Conservation (phyloP, 2,329 filamentous ascomycete species). For the Aspergillus awamori region DNA sequence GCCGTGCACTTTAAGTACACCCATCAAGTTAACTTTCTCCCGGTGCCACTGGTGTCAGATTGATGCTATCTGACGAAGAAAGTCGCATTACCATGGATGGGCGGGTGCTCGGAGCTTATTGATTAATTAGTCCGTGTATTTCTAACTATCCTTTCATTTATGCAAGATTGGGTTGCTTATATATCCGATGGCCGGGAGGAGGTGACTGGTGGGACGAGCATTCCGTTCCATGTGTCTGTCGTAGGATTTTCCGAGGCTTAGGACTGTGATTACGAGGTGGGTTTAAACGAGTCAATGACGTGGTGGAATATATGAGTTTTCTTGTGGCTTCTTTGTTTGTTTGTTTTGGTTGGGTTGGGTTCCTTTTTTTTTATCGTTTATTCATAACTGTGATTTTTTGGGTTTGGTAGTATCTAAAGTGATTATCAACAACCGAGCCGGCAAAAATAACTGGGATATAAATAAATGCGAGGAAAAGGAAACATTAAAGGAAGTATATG, state of each 20-base stretch:
- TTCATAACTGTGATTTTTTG: background rate
- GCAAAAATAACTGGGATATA: background rate
- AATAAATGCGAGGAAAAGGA: background rate
- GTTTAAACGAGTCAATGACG: background rate
- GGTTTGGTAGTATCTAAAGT: background rate
- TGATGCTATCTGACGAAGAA: background rate
- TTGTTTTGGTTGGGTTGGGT: too few relatives aligned
- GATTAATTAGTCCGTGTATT: background rate
- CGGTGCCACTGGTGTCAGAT: background rate
- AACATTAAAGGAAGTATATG: conserved; percentile 1
- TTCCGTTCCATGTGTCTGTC: background rate
- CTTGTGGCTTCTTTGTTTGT: background rate
- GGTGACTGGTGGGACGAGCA: background rate
- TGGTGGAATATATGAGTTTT: background rate
- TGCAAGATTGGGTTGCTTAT: background rate
- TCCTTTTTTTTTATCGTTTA: too few relatives aligned
- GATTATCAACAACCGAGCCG: background rate
- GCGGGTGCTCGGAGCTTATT: background rate
- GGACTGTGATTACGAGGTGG: background rate
- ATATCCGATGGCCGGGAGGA: background rate
- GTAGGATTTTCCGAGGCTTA: background rate
- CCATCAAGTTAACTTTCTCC: background rate
- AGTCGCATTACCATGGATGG: background rate
- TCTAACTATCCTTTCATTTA: background rate
- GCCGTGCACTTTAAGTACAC: too few relatives aligned